Base-by-base conservation (phyloP, 345 rosid genomes). In the Heritiera littoralis region DNA sequence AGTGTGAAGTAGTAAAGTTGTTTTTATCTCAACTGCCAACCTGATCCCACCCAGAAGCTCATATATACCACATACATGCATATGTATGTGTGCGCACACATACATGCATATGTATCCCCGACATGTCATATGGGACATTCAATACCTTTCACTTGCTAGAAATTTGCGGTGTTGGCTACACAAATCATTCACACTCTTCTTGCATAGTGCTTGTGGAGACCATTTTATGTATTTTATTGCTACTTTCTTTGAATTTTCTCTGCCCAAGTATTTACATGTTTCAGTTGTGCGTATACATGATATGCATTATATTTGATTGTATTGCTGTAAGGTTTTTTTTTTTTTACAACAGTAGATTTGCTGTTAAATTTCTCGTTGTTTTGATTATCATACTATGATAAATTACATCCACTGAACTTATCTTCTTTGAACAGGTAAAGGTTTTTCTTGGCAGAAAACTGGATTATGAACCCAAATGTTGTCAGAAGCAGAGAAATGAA, bases 371-470 rank as follows among this genome's bases (percentile, higher is more conserved):
- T 63, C 8, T 18, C 41, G 3, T 63, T 63, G 40, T 63, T 32
- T 32, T 32, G 18, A 18, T 70, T 70, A 48, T 46, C 1, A 9
- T 68, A 68, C 38, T 7, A 23, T 23, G 28, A 23, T 23, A 48
- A 48, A 70, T 14, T 10, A 10, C 3, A 13, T 23, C 40, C 45
- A 35, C 80, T 79, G 74, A 65, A 70, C 79, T 82, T 65, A 61
- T 66, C 69, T 18, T 72, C 77, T 56, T 83, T 84, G 79, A 82
- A 45, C 85, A 95, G 99, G 90, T 96, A 76, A 88, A 86, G 68
- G 38, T 91, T 80, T 91, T 84, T 84, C 75, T 51, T 0, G 97
- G 98, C 63, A 86, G 92, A 82, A 96, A 85, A 88, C 89, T 94
- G 76, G 97, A 90, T 28, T 96, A 84, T 84, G 97, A 94, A 85